Percentiles rank a stretch among this genome's conserved stretches.
Evolutionary conservation across 2,329 filamentous ascomycete genomes (phyloP).

Genomic region (Emericellopsis atlantica): DNA sequence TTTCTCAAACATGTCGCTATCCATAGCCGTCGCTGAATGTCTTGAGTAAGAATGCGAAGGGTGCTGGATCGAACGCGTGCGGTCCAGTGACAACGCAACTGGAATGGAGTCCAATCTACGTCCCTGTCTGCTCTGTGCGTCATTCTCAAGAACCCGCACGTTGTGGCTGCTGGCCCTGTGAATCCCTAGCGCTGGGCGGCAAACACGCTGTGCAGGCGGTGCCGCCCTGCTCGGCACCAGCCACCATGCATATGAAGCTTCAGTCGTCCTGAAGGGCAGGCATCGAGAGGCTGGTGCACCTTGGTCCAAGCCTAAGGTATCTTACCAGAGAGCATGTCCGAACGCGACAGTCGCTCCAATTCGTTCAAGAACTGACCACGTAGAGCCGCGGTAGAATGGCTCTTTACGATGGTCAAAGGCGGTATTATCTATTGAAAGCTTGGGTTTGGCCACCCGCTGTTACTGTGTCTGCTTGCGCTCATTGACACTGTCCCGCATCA

Average conservation of each 20-base stretch:
- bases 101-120: conserved; percentile 3
- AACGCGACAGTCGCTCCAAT: too few relatives aligned
- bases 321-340: not conserved
- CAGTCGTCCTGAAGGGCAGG: not conserved
- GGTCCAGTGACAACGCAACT: conserved; percentile 1
- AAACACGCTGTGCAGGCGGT: not conserved
- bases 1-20: too few relatives aligned
- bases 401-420: too few relatives aligned
- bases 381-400: too few relatives aligned
- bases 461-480: not conserved
- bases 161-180: not conserved
- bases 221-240: not conserved
- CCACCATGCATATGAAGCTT: not conserved
- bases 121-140: conserved; percentile 1
- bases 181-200: too few relatives aligned
- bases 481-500: conserved; percentile 1
- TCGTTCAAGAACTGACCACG: too few relatives aligned
- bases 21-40: not conserved
- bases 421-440: too few relatives aligned
- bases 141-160: not conserved
- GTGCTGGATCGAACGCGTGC: not conserved
- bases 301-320: not conserved
- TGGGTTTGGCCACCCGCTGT: not conserved
- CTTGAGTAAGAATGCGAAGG: not conserved
- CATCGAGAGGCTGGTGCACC: not conserved